Evolutionary conservation across 2,329 filamentous ascomycete species (phyloP), one percentile per base, ranked within the genome.

Genomic region (Alternaria longipes): DNA sequence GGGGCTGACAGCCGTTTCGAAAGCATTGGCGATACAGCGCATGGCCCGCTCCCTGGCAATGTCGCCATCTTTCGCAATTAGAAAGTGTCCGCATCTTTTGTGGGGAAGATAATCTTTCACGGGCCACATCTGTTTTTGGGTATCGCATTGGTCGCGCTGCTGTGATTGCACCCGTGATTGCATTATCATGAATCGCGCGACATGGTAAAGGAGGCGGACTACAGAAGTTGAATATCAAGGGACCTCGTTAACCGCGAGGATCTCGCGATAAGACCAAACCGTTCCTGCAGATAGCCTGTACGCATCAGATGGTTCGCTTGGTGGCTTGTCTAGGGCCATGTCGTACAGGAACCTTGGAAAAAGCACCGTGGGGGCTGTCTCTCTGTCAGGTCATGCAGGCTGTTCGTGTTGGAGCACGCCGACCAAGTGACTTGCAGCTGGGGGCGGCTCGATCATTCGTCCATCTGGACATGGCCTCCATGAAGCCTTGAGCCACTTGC

Each of bases 351-450:
- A 66, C 59, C 61, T 62, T 63, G 54, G 50, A 66, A 62, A 62
- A 67, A 69, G 70, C 46, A 69, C 58, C 70, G 74, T 76, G 75
- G 75, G 73, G 74, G 71, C 56, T 49, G 59, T 56, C 62, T 63
- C 54, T 61, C 45, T 38, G 46, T 41, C 63, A 56, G 56, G 34
- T 53, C 56, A 60, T 56, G 62, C 52, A 62, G 49, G 56, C 46
- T 45, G 58, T 40, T 67, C 56, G 59, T 62, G 59, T 64, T 56
- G 44, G 53, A 50, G 49, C 45, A 56, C 41, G 47, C 56, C 49
- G 50, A 46, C 26, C 73, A 72, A 72, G 74, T 74, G 72, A 76
- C 70, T 64, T 62, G 60, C 65, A 70, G 65, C 54, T 69, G 68
- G 49, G 47, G 49, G 49, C 44, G 46, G 44, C 38, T 22, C 24